Evolutionary conservation across 139 green algal genomes (phyloP), one percentile per base, ranked within the genome.

Genomic region (Chlamydomonas schloesseri): DNA sequence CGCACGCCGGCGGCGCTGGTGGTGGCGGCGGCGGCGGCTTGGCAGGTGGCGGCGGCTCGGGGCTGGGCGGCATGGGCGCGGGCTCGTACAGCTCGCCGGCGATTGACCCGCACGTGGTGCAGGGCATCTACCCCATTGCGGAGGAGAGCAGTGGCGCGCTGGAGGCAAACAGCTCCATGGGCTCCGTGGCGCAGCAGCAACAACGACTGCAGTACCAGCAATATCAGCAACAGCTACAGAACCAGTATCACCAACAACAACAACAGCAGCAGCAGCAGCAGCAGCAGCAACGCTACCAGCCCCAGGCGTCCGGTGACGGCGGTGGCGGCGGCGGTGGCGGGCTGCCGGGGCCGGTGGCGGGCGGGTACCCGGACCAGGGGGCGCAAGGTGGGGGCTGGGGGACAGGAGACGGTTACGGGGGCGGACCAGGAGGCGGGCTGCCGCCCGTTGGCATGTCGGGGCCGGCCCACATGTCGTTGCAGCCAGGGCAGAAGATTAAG

Each of bases 121-220:
- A 68, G 46, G 79, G 79, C 18, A 85, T 85, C n/a, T 85, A 85
- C n/a, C 79, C 79, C 13, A 85, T 85, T 67, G 13, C 34, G 64
- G 79, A 85, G 50, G 79, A 85, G n/a, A 85, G 65, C 79, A 85
- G 79, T 26, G n/a, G 47, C n/a, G 79, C 79, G 8, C 70, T 85
- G 20, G 70, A 31, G 24, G 6, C 13, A 23, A 24, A 75, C 24
- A 11, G 13, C 15, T 75, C 70, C 2, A 3, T 2, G 13, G 18
- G 10, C 20, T 50, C 34, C 0, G 0, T 50, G 17, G 17, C 3
- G 24, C 18, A 21, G 9, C 37, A 64, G 37, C 37, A 5, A 62
- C 77, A 33, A 0, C 71, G 20, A 13, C 26, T 13, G 15, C 31
- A 72, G 31, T 10, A 46, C 6, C 8, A 50, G 6, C 42, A 50